A percentile compares a stretch with the other conserved stretches of the same genome.
These are phyloP conservation scores for Citrus sp. DNA, from an alignment of 345 rosid genomes.

Conservation along the genomic window DNA sequence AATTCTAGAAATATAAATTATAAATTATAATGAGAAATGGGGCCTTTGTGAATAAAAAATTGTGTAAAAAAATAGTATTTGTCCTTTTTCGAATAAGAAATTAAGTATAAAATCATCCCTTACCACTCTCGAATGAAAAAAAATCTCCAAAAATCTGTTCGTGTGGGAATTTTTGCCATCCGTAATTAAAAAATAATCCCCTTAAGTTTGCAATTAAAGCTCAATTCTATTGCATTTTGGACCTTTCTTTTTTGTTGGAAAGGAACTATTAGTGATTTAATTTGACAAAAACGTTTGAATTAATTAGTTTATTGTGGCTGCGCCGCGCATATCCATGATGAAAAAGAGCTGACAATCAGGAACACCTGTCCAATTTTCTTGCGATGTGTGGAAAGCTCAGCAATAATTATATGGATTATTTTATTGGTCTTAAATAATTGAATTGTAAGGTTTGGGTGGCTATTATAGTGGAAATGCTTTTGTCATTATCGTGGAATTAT, in stretches of 20 bases:
- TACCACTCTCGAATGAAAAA: no score
- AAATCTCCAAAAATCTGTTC: rapidly evolving
- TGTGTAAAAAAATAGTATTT: no score
- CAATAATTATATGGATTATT: neutral
- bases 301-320: neutral
- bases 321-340: neutral
- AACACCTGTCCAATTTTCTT: neutral
- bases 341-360: neutral
- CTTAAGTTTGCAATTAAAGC: no score
- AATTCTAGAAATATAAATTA: no score
- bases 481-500: neutral
- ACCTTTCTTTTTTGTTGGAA: no score
- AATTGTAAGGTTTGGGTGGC: neutral
- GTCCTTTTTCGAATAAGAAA: rapidly evolving
- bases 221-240: no score
- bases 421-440: neutral
- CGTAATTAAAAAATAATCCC: no score
- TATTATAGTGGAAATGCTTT: neutral
- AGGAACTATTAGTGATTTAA: neutral
- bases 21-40: no score
- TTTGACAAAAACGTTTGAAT: neutral
- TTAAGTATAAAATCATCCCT: no score
- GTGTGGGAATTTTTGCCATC: no score
- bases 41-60: no score
- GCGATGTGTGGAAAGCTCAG: neutral